Conservation (phyloP, 2,329 filamentous ascomycete genomes). For the Aspergillus quadricinctus region DNA sequence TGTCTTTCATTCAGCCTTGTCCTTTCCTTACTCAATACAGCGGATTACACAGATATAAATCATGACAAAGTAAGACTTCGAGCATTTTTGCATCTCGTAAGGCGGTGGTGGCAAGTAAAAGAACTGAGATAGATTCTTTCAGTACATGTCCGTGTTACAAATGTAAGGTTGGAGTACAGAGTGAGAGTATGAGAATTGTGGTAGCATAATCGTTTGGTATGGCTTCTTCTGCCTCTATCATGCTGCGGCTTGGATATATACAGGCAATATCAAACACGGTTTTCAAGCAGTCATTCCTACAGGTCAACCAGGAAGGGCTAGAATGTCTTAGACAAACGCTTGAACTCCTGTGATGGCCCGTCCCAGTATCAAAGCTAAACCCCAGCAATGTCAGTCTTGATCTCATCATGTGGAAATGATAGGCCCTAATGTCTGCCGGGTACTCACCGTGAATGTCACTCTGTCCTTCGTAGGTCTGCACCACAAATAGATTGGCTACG, state of each 20-base stretch:
- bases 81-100: not conserved
- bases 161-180: too few species aligned
- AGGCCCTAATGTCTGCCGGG: not conserved
- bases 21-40: not conserved
- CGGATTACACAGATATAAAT: not conserved
- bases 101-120: not conserved
- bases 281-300: not conserved
- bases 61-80: not conserved
- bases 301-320: not conserved
- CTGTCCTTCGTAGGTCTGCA: slow-evolving; percentile 97
- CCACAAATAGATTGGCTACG: slow-evolving; percentile 93
- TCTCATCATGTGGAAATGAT: not conserved
- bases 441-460: slow-evolving; percentile 91
- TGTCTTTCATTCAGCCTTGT: not conserved
- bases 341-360: slow-evolving; percentile 70
- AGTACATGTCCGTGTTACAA: not conserved
- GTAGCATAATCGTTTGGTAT: not conserved
- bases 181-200: not conserved
- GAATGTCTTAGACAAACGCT: slow-evolving; percentile 62
- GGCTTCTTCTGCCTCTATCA: not conserved
- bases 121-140: not conserved
- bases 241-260: not conserved
- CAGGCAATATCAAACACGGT: not conserved
- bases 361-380: slow-evolving; percentile 61
- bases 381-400: slow-evolving; percentile 3